Evolutionary conservation across 768 basidiomycete genomes (phyloP).

Genomic region (Calocybe cyanea): DNA sequence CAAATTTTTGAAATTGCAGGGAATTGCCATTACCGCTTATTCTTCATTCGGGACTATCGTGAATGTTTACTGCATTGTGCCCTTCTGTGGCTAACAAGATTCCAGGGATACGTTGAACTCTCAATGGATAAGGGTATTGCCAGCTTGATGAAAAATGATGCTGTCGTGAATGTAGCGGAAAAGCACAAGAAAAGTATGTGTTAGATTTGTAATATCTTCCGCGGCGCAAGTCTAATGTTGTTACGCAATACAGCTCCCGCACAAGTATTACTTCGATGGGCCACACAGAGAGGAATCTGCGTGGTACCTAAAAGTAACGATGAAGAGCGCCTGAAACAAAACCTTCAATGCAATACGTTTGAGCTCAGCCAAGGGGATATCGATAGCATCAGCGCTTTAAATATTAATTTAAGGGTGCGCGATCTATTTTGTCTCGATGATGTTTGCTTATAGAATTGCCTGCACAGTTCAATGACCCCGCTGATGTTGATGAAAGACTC

Average conservation of each 20-base stretch:
- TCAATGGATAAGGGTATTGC: conserved; percentile 47
- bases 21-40: conserved; percentile 66
- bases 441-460: conserved; percentile 10
- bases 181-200: conserved; percentile 51
- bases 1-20: conserved; percentile 48
- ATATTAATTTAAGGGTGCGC: conserved; percentile 61
- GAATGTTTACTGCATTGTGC: conserved; percentile 18
- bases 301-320: conserved; percentile 73
- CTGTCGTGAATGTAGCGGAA: conserved; percentile 40
- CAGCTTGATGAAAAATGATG: conserved; percentile 51
- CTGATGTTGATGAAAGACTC: conserved; percentile 58
- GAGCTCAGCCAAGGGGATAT: conserved; percentile 58
- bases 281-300: conserved; percentile 68
- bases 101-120: conserved; percentile 59
- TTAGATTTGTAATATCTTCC: background rate
- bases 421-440: background rate
- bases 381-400: conserved; percentile 51
- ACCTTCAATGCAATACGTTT: conserved; percentile 37
- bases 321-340: conserved; percentile 43
- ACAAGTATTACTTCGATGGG: conserved; percentile 77
- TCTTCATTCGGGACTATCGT: conserved; percentile 42
- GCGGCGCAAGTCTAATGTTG: background rate
- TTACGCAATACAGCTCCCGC: conserved; percentile 37
- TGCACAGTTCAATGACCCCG: conserved; percentile 69
- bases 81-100: conserved; percentile 14